These are phyloP conservation scores for Plicaturopsis crispa DNA, from an alignment of 768 basidiomycete species.

Conservation along the genomic window DNA sequence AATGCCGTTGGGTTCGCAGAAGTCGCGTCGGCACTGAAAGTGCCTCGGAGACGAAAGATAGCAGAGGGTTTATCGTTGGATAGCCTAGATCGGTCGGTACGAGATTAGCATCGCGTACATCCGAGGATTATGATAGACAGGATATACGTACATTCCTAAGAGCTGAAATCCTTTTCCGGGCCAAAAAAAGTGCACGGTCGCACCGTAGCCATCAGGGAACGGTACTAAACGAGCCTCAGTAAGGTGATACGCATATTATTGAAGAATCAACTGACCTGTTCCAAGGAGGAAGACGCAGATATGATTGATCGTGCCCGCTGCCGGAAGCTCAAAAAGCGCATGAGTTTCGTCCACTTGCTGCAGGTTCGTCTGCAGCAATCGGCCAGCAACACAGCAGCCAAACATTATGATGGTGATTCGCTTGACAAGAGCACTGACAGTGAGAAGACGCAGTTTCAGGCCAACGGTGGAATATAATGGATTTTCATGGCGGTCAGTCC, in stretches of 20 bases:
- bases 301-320: slow-evolving; percentile 73
- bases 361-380: slow-evolving; percentile 71
- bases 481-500: too few relatives aligned
- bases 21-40: slow-evolving; percentile 33
- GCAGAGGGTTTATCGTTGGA: slow-evolving; percentile 88
- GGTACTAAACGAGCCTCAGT: slow-evolving; percentile 35
- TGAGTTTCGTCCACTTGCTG: slow-evolving; percentile 81
- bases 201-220: slow-evolving; percentile 80
- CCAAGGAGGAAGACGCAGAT: slow-evolving; percentile 80
- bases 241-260: slow-evolving; percentile 2
- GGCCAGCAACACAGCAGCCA: slow-evolving; percentile 73
- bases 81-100: slow-evolving; percentile 45
- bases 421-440: too few relatives aligned
- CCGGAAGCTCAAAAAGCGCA: slow-evolving; percentile 67
- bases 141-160: slow-evolving; percentile 65
- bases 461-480: too few relatives aligned
- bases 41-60: slow-evolving; percentile 75
- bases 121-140: not conserved
- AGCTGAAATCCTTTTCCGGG: slow-evolving; percentile 83
- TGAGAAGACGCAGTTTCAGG: too few relatives aligned
- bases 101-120: not conserved
- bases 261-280: slow-evolving; percentile 40
- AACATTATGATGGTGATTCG: too few relatives aligned
- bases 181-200: slow-evolving; percentile 81
- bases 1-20: slow-evolving; percentile 26